Conservation (phyloP, 2,329 filamentous ascomycete genomes). For the Fusarium illudens region DNA sequence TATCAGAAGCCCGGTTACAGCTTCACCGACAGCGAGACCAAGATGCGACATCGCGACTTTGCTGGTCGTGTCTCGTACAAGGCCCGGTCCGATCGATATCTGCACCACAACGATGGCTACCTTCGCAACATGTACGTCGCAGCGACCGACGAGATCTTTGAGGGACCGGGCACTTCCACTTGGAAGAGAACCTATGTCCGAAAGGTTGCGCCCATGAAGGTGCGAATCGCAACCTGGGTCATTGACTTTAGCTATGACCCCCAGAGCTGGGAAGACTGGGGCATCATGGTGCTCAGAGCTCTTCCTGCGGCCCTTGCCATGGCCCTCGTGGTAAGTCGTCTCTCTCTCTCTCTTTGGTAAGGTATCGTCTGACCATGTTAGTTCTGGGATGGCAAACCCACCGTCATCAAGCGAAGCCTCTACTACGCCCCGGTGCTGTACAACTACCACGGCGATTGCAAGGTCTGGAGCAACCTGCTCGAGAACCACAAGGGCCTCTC, state of each 20-base stretch:
- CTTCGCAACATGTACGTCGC: slow-evolving; percentile 41
- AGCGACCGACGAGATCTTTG: slow-evolving; percentile 38
- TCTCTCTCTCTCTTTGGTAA: neutral
- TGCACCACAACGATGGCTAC: slow-evolving; percentile 40
- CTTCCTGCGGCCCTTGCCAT: slow-evolving; percentile 39
- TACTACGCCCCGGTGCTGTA: slow-evolving; percentile 39
- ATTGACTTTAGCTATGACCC: slow-evolving; percentile 41
- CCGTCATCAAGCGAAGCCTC: slow-evolving; percentile 18
- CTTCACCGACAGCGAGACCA: slow-evolving; percentile 23
- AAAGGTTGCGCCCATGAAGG: slow-evolving; percentile 38
- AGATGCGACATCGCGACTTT: slow-evolving; percentile 37
- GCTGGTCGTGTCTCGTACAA: slow-evolving; percentile 35
- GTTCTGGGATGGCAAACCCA: slow-evolving; percentile 39
- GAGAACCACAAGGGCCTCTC: slow-evolving; percentile 38
- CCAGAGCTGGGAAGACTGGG: slow-evolving; percentile 39
- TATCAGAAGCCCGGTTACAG: slow-evolving; percentile 37
- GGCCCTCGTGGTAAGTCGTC: slow-evolving; percentile 33
- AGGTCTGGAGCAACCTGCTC: slow-evolving; percentile 42
- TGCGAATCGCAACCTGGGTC: slow-evolving; percentile 41
- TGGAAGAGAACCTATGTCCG: slow-evolving; percentile 42
- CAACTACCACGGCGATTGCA: slow-evolving; percentile 35
- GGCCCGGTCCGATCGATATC: slow-evolving; percentile 37
- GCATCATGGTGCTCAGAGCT: slow-evolving; percentile 37
- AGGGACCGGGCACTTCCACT: slow-evolving; percentile 38
- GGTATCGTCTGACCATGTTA: neutral